Percentiles rank a stretch among this genome's conserved stretches.
Evolutionary conservation across 2,329 filamentous ascomycete genomes (phyloP).

Genomic region (Curvularia lunata): DNA sequence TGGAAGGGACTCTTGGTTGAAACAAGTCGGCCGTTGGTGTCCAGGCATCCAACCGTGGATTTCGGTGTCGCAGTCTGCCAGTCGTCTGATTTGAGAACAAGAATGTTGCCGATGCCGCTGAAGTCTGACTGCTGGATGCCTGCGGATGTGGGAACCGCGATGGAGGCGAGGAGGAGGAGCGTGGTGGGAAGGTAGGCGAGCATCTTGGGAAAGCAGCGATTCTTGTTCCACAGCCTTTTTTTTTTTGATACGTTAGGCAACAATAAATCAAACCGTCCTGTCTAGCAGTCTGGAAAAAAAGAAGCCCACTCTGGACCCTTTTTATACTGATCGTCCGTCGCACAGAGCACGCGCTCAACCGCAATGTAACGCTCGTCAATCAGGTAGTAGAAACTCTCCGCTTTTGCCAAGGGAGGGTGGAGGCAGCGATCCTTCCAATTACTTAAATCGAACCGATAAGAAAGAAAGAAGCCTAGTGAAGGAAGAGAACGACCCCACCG

Average conservation of each 20-base stretch:
- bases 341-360: not conserved
- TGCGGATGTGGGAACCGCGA: constrained; percentile 23
- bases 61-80: constrained; percentile 33
- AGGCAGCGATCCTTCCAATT: not conserved
- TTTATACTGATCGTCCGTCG: constrained; percentile 1
- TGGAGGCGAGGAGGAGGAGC: constrained; percentile 13
- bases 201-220: constrained; percentile 1
- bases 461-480: not conserved
- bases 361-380: not conserved
- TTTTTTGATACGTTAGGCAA: not conserved
- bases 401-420: no score
- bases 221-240: not conserved
- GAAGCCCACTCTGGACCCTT: not conserved
- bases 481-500: not conserved
- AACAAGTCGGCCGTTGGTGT: constrained; percentile 34
- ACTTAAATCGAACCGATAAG: not conserved
- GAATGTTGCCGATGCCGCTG: constrained; percentile 39
- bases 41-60: constrained; percentile 39
- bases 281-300: not conserved
- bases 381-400: not conserved
- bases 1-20: not conserved
- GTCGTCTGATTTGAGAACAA: constrained; percentile 38
- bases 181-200: constrained; percentile 17
- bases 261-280: not conserved
- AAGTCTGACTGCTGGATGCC: constrained; percentile 36